Evolutionary conservation across 768 basidiomycete species (phyloP).

Genomic region (Pleurotus eryngii): DNA sequence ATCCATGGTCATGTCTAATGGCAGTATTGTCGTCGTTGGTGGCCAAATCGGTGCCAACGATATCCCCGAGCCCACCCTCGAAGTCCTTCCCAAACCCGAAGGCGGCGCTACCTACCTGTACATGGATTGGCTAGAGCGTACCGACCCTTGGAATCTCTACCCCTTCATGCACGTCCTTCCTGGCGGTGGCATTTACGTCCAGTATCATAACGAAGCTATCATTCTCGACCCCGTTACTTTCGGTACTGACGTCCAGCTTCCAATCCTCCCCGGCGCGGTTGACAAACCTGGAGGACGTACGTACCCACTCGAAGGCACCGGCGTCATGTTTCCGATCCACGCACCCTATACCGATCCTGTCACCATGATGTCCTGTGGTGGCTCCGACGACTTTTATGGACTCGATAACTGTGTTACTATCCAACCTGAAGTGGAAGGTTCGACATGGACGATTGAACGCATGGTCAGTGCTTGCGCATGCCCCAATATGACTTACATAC

Average conservation of each 20-base stretch:
- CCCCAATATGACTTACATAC: not conserved
- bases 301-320: constrained; percentile 3
- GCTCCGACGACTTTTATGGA: constrained; percentile 53
- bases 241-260: constrained; percentile 44
- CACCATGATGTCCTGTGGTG: constrained; percentile 72
- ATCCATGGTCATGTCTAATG: constrained; percentile 67
- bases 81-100: constrained; percentile 62
- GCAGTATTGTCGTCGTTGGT: constrained; percentile 69
- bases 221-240: constrained; percentile 68
- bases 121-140: constrained; percentile 64
- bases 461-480: constrained; percentile 50
- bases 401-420: constrained; percentile 74
- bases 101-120: constrained; percentile 61
- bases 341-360: constrained; percentile 75
- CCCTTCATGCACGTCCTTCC: constrained; percentile 75
- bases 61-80: constrained; percentile 60
- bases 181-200: constrained; percentile 52
- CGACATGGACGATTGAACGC: constrained; percentile 71
- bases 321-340: constrained; percentile 15
- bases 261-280: constrained; percentile 73
- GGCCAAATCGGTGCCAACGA: constrained; percentile 73
- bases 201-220: constrained; percentile 79
- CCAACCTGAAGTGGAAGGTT: constrained; percentile 56
- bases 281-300: constrained; percentile 29
- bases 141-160: constrained; percentile 79